Conservation (phyloP, 2,329 filamentous ascomycete species). For the Magnaporthiopsis incrustans region DNA sequence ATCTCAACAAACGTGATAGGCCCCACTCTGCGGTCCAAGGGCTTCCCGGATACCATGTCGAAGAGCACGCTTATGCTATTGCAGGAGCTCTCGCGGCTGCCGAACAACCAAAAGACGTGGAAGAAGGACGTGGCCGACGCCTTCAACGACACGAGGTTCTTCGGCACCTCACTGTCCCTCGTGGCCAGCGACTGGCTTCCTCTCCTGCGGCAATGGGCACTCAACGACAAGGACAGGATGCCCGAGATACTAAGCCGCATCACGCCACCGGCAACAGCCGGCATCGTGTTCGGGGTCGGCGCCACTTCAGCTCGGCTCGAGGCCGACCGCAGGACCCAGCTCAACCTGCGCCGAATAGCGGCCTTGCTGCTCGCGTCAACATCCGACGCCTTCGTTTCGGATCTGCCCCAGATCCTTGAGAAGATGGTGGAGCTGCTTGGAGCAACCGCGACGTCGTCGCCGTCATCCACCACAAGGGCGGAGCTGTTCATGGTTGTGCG, state of each 20-base stretch:
- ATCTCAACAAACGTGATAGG: constrained; percentile 80
- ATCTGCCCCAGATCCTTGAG: constrained; percentile 66
- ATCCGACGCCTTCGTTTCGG: constrained; percentile 71
- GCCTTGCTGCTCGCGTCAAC: constrained; percentile 70
- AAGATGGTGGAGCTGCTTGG: constrained; percentile 80
- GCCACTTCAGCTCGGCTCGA: constrained; percentile 90
- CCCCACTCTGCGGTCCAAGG: constrained; percentile 73
- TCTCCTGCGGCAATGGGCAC: constrained; percentile 73
- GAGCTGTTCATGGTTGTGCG: constrained; percentile 87
- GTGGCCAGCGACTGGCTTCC: constrained; percentile 73
- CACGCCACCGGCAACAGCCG: constrained; percentile 79
- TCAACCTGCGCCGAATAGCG: constrained; percentile 77
- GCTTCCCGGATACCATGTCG: constrained; percentile 79
- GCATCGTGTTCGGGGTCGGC: constrained; percentile 97
- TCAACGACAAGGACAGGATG: constrained; percentile 82
- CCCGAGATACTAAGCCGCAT: constrained; percentile 72
- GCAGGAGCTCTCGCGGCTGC: constrained; percentile 67
- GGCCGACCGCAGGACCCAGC: constrained; percentile 85
- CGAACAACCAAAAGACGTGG: constrained; percentile 80
- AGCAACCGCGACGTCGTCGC: constrained; percentile 81
- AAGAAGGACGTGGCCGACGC: constrained; percentile 88
- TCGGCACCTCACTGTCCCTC: constrained; percentile 58
- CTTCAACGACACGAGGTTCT: constrained; percentile 84
- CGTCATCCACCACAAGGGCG: constrained; percentile 79
- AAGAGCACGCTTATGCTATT: constrained; percentile 64